phyloP scores from a whole-genome alignment of 1,284 basidiomycete genomes.

The Wolfiporia cocos region DNA sequence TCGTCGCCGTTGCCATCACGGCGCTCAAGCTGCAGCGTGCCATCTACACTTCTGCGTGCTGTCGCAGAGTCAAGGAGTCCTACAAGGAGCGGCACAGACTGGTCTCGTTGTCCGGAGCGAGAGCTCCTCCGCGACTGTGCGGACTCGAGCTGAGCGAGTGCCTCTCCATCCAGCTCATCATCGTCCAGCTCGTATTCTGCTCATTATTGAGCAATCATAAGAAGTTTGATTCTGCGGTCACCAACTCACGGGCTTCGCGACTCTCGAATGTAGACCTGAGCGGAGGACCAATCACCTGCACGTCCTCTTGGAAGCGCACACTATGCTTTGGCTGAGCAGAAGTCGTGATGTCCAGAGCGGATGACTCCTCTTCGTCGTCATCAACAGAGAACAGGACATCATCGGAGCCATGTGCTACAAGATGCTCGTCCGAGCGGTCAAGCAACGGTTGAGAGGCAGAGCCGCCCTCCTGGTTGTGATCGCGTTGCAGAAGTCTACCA shows the following conservation, averaged over 20 bases:
- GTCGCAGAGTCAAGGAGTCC: slow-evolving; percentile 64
- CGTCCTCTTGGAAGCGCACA: slow-evolving; percentile 64
- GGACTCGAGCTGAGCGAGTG: slow-evolving; percentile 32
- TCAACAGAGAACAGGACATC: slow-evolving; percentile 27
- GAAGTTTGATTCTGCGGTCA: background rate
- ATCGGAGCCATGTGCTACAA: slow-evolving; percentile 16
- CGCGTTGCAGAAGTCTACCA: slow-evolving; percentile 27
- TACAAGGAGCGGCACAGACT: slow-evolving; percentile 68
- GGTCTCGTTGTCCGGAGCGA: slow-evolving; percentile 38
- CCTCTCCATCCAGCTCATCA: slow-evolving; percentile 65
- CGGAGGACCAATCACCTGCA: slow-evolving; percentile 59
- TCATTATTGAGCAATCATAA: background rate
- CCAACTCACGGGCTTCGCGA: slow-evolving; percentile 54
- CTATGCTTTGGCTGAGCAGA: slow-evolving; percentile 14
- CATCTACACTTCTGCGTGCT: slow-evolving; percentile 49
- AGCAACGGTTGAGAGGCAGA: slow-evolving; percentile 54
- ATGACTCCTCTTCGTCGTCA: slow-evolving; percentile 26
- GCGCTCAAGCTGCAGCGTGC: slow-evolving; percentile 39
- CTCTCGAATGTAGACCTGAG: slow-evolving; percentile 65
- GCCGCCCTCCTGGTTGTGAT: slow-evolving; percentile 26
- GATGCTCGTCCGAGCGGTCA: slow-evolving; percentile 32
- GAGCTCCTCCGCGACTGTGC: slow-evolving; percentile 26
- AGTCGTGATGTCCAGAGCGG: slow-evolving; percentile 16
- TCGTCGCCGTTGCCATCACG: slow-evolving; percentile 28
- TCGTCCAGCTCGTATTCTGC: slow-evolving; percentile 74